Percentiles rank a stretch among this genome's conserved stretches.
phyloP scores from a whole-genome alignment of 1,139 yeast genomes.

The Hansenula lynferdii region DNA sequence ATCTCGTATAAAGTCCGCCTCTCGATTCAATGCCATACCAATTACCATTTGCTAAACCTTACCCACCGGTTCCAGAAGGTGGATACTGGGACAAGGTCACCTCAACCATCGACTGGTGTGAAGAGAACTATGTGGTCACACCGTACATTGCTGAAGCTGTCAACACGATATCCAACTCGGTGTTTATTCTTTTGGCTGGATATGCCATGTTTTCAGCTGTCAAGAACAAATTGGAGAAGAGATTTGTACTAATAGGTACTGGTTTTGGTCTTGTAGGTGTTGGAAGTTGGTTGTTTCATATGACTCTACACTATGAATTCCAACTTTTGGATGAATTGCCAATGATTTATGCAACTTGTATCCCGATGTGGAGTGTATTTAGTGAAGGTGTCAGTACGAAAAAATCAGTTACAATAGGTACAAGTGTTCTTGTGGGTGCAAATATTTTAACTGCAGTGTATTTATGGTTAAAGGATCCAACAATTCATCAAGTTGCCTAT shows the following conservation, averaged over 20 bases:
- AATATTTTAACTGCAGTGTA: conserved; percentile 58
- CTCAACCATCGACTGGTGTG: conserved; percentile 90
- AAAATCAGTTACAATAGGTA: conserved; percentile 40
- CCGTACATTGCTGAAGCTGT: conserved; percentile 76
- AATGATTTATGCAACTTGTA: conserved; percentile 95
- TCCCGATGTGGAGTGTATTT: conserved; percentile 88
- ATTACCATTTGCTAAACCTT: conserved; percentile 33
- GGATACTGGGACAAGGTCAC: conserved; percentile 29
- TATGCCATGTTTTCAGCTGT: conserved; percentile 63
- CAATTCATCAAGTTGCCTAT: conserved; percentile 65
- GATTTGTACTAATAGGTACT: conserved; percentile 66
- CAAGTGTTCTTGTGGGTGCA: conserved; percentile 52
- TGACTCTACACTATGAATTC: conserved; percentile 85
- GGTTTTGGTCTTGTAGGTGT: conserved; percentile 89
- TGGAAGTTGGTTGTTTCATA: conserved; percentile 94
- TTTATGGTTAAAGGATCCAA: conserved; percentile 69
- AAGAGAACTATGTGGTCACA: conserved; percentile 81
- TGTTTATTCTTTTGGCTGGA: conserved; percentile 58
- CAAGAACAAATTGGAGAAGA: conserved; percentile 54
- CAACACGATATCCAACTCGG: conserved; percentile 71
- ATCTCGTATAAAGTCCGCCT: no score
- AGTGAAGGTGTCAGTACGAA: conserved; percentile 41
- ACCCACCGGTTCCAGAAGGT: conserved; percentile 27
- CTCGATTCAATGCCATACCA: background rate
- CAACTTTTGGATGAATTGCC: conserved; percentile 94